phyloP scores from a whole-genome alignment of 2,329 filamentous ascomycete genomes.

The Fonsecaea nubica region DNA sequence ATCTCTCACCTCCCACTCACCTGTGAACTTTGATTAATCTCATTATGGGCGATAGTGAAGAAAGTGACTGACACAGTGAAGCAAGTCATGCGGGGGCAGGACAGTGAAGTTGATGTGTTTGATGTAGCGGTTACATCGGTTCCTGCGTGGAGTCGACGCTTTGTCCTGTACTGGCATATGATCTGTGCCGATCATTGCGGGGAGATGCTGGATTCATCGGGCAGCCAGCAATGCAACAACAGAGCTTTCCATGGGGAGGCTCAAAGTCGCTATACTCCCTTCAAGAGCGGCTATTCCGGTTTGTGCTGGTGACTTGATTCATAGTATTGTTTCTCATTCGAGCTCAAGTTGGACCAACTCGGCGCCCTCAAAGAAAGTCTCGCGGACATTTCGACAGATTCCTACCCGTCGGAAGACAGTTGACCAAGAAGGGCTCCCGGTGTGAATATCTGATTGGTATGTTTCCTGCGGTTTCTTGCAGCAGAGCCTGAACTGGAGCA shows the following conservation, averaged over 20 bases:
- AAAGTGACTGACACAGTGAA: constrained; percentile 7
- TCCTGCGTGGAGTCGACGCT: neutral
- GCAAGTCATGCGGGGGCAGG: neutral
- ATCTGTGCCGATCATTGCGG: constrained; percentile 3
- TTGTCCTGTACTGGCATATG: neutral
- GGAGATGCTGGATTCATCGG: neutral
- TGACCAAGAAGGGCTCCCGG: no score
- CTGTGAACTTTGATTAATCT: no score
- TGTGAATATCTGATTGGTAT: neutral
- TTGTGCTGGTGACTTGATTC: neutral
- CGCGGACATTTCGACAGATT: constrained; percentile 6
- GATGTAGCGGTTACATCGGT: constrained; percentile 2
- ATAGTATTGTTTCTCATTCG: neutral
- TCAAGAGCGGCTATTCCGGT: neutral
- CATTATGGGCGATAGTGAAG: neutral
- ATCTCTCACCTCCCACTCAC: neutral
- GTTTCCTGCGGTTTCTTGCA: neutral
- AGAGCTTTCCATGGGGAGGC: no score
- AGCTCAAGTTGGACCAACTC: neutral
- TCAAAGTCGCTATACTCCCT: no score
- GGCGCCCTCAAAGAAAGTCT: constrained; percentile 1
- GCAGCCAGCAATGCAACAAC: no score
- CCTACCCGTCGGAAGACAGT: neutral
- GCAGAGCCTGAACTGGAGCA: neutral
- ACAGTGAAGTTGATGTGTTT: neutral